Conservation (phyloP, 1,284 basidiomycete genomes). For the Bjerkandera adusta region DNA sequence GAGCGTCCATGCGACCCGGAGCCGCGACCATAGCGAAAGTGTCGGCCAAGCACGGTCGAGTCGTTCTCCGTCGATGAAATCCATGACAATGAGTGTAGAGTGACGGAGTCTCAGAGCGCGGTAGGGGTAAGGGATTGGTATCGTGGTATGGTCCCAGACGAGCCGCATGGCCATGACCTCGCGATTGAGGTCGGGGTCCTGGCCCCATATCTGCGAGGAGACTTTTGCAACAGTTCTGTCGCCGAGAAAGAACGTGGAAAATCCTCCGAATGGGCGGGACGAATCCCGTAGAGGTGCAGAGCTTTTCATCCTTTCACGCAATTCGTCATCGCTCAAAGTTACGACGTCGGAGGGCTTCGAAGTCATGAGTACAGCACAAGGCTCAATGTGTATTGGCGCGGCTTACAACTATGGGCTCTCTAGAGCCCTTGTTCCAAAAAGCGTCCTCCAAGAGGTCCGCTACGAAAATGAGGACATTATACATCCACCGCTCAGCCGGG, state of each 20-base stretch:
- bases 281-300: background rate
- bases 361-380: too few relatives aligned
- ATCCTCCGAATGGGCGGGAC: background rate
- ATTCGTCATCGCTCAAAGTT: background rate
- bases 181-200: background rate
- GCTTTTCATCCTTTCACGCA: background rate
- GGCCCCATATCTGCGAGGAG: too few relatives aligned
- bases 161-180: slow-evolving; percentile 17
- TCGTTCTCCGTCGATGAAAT: slow-evolving; percentile 24
- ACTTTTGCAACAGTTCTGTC: too few relatives aligned
- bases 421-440: background rate
- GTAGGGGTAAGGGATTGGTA: slow-evolving; percentile 24
- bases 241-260: too few relatives aligned
- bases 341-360: background rate
- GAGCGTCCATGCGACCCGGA: slow-evolving; percentile 27
- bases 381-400: too few relatives aligned
- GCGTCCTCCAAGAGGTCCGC: slow-evolving; percentile 6
- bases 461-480: background rate
- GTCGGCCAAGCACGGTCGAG: slow-evolving; percentile 25
- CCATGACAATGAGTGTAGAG: slow-evolving; percentile 21
- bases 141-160: slow-evolving; percentile 20
- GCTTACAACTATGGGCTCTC: background rate
- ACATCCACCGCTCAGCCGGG: too few relatives aligned
- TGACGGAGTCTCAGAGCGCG: slow-evolving; percentile 12
- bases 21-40: slow-evolving; percentile 20